These are phyloP conservation scores for Penicillium sp. DNA, from an alignment of 2,329 filamentous ascomycete genomes.

Conservation along the genomic window DNA sequence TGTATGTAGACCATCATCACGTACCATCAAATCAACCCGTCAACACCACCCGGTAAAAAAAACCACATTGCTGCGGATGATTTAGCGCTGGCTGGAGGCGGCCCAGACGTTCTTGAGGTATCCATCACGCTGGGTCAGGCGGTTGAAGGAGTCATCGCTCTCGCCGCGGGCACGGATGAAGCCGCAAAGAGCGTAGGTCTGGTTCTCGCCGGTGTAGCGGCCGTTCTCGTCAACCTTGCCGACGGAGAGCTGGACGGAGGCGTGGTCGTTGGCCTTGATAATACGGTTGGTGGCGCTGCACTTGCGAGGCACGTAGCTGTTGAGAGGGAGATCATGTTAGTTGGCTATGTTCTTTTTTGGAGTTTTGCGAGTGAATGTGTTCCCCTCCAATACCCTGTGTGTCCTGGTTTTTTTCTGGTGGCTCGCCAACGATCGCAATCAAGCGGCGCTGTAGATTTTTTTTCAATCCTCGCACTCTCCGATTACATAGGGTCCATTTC, in stretches of 20 bases:
- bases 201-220: slow-evolving; percentile 94
- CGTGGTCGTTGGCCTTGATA: slow-evolving; percentile 99
- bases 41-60: slow-evolving; percentile 33
- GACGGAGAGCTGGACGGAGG: slow-evolving; percentile 93
- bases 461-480: neutral
- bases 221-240: slow-evolving; percentile 99
- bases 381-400: slow-evolving; percentile 2
- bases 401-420: slow-evolving; percentile 9
- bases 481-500: slow-evolving; percentile 1
- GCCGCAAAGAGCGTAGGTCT: slow-evolving; percentile 94
- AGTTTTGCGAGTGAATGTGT: slow-evolving; percentile 6
- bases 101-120: slow-evolving; percentile 97
- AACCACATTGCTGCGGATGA: slow-evolving; percentile 20
- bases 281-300: slow-evolving; percentile 99
- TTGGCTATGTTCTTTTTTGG: slow-evolving; percentile 6
- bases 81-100: slow-evolving; percentile 60
- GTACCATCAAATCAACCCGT: slow-evolving; percentile 32
- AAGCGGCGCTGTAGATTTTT: neutral
- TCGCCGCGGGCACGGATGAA: slow-evolving; percentile 98
- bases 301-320: slow-evolving; percentile 96
- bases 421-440: slow-evolving; percentile 8
- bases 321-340: slow-evolving; percentile 15
- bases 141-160: slow-evolving; percentile 94
- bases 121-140: slow-evolving; percentile 91
- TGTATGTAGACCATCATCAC: neutral